Percentiles rank a stretch among this genome's conserved stretches.
phyloP scores from a whole-genome alignment of 2,329 filamentous ascomycete genomes.

The Fusarium lyarnte region DNA sequence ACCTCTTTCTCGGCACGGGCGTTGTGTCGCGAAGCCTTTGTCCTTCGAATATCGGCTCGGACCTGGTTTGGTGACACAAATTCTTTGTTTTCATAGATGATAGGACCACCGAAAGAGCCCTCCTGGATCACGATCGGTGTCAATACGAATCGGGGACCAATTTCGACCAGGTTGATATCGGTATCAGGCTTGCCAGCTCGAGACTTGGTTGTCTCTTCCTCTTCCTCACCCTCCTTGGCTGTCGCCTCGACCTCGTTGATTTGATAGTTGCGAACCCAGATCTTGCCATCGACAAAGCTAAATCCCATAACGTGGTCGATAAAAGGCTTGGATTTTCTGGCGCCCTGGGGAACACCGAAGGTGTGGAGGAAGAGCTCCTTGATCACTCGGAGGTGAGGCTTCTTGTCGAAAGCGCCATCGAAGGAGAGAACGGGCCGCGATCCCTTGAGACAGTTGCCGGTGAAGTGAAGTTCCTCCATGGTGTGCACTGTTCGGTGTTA shows the following conservation, averaged over 20 bases:
- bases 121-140: conserved; percentile 96
- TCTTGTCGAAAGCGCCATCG: conserved; percentile 83
- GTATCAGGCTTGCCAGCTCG: conserved; percentile 63
- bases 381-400: conserved; percentile 82
- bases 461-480: conserved; percentile 96
- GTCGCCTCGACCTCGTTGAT: conserved; percentile 82
- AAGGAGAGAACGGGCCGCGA: conserved; percentile 92
- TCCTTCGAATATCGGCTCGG: conserved; percentile 78
- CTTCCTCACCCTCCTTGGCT: conserved; percentile 51
- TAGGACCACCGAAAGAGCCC: conserved; percentile 92
- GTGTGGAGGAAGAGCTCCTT: conserved; percentile 90
- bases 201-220: conserved; percentile 56
- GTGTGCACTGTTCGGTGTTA: conserved; percentile 76
- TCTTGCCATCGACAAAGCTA: conserved; percentile 88
- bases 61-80: conserved; percentile 98
- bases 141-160: conserved; percentile 90
- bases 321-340: conserved; percentile 93
- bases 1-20: conserved; percentile 77
- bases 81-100: conserved; percentile 98
- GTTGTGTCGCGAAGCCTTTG: conserved; percentile 82
- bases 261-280: conserved; percentile 97
- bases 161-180: conserved; percentile 87
- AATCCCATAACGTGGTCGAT: conserved; percentile 95
- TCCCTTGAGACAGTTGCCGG: conserved; percentile 95
- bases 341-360: conserved; percentile 90